These are phyloP conservation scores for Zasmidium citrigriseum DNA, from an alignment of 2,329 filamentous ascomycete species.

Conservation along the genomic window DNA sequence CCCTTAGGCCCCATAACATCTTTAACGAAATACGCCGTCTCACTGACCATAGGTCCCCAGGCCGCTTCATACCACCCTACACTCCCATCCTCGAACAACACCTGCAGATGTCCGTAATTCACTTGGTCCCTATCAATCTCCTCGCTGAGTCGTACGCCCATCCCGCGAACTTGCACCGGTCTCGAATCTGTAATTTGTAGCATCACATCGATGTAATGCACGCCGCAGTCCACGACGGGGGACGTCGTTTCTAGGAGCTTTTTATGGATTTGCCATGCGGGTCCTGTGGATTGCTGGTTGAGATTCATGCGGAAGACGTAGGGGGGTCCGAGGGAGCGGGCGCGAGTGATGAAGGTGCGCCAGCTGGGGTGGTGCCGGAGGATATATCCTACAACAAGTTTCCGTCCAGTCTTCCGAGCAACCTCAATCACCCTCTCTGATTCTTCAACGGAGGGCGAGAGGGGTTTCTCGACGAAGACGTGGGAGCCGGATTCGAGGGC, in stretches of 20 bases:
- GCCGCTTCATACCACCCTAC: background rate
- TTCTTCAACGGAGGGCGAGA: background rate
- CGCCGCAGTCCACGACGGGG: conserved; percentile 2
- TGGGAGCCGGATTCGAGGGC: background rate
- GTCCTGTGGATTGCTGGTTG: background rate
- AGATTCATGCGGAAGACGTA: conserved; percentile 5
- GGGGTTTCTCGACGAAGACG: conserved; percentile 4
- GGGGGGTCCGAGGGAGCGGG: background rate
- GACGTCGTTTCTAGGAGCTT: background rate
- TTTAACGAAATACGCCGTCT: conserved; percentile 4
- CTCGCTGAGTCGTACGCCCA: background rate
- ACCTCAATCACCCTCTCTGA: background rate
- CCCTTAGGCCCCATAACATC: background rate
- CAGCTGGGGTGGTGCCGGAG: conserved; percentile 8
- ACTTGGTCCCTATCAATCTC: background rate
- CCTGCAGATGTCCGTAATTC: conserved; percentile 4
- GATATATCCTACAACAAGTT: conserved; percentile 1
- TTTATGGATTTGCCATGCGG: conserved; percentile 3
- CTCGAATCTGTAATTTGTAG: background rate
- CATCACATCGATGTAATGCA: conserved; percentile 4
- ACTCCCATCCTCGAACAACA: conserved; percentile 3
- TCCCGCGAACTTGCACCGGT: conserved; percentile 1
- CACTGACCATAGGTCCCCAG: background rate
- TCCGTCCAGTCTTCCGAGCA: background rate
- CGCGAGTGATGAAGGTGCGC: background rate